A percentile compares a stretch with the other conserved stretches of the same genome.
These are phyloP conservation scores for Nevesoporus exiguus DNA, from an alignment of 768 basidiomycete species.

Conservation along the genomic window DNA sequence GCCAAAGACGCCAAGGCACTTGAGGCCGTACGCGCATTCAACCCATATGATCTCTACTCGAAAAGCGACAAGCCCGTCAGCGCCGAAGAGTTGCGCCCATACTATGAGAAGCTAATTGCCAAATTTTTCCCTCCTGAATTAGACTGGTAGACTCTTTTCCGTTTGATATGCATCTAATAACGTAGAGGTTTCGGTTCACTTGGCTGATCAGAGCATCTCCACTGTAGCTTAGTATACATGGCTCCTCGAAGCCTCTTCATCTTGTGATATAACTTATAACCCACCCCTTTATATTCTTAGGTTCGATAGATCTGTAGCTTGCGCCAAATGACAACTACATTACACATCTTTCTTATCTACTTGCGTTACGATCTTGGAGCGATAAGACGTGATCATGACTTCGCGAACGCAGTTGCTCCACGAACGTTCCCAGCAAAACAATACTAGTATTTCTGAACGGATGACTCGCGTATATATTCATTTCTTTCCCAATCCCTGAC, in stretches of 20 bases:
- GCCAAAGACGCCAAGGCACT: constrained; percentile 64
- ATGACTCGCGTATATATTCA: neutral
- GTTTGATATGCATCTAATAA: neutral
- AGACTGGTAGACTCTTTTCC: constrained; percentile 61
- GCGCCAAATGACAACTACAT: neutral
- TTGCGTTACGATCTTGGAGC: constrained; percentile 1
- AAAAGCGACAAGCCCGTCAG: constrained; percentile 73
- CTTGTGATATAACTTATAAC: constrained; percentile 17
- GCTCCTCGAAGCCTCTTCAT: neutral
- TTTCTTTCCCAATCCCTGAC: neutral
- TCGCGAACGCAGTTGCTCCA: constrained; percentile 11
- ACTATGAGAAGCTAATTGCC: constrained; percentile 77
- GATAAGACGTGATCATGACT: constrained; percentile 18
- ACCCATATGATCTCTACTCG: constrained; percentile 93
- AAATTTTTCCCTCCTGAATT: constrained; percentile 83
- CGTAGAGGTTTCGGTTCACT: constrained; percentile 3
- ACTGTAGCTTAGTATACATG: neutral
- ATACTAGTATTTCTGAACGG: neutral
- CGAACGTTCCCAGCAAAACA: constrained; percentile 10
- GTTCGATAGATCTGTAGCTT: neutral
- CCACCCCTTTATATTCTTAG: constrained; percentile 1
- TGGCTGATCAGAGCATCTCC: constrained; percentile 2
- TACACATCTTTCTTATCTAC: neutral
- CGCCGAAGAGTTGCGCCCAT: constrained; percentile 64
- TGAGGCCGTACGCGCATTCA: constrained; percentile 80